Conservation (phyloP, 2,329 filamentous ascomycete genomes). For the Trichoderma sp. region DNA sequence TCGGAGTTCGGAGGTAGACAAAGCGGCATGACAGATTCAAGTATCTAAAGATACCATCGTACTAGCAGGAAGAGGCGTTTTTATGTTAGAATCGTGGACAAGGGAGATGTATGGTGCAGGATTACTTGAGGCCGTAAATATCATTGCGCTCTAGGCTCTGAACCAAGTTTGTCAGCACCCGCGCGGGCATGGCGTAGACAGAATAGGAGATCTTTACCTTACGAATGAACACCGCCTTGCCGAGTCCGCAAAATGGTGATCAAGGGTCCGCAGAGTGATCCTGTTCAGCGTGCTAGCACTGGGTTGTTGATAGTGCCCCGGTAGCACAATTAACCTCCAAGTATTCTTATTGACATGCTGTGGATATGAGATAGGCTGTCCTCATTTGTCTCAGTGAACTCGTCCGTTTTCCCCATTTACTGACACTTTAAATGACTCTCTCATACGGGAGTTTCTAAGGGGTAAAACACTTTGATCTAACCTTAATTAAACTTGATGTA, state of each 20-base stretch:
- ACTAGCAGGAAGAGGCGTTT: not conserved
- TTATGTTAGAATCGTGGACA: not conserved
- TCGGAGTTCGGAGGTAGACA: not conserved
- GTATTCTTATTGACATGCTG: not conserved
- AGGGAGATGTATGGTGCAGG: not conserved
- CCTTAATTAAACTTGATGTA: not conserved
- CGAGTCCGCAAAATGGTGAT: not conserved
- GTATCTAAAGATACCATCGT: not conserved
- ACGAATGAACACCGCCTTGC: not conserved
- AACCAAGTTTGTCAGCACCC: not conserved
- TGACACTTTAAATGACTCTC: not conserved
- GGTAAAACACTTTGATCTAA: not conserved
- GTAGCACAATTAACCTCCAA: not conserved
- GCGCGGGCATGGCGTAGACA: not conserved
- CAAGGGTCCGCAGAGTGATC: not conserved
- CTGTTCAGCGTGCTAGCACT: not conserved
- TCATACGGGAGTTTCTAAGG: not conserved
- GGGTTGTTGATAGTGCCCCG: not conserved
- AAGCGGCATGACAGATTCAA: not conserved
- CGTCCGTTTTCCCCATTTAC: not conserved
- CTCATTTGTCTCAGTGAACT: not conserved
- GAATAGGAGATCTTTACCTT: not conserved
- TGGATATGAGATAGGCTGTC: not conserved
- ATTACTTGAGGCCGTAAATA: not conserved
- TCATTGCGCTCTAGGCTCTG: not conserved